Evolutionary conservation across 306 rosid species (phyloP).

Genomic region (Rubus idaeus): DNA sequence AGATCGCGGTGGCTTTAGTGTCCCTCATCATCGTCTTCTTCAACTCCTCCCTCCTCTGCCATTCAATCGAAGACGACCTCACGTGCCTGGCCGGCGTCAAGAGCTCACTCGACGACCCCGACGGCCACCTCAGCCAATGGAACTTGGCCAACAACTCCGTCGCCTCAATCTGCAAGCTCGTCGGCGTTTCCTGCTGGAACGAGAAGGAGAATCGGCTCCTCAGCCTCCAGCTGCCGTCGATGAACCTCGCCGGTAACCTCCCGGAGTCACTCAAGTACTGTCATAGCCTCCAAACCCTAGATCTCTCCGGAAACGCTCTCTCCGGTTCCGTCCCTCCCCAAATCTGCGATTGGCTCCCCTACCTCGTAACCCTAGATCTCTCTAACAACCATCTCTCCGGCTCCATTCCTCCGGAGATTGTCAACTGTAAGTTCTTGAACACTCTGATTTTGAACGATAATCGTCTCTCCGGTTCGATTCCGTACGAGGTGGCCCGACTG

Average conservation of each 20-base stretch:
- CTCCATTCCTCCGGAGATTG: constrained; percentile 52
- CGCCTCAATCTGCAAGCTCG: constrained; percentile 50
- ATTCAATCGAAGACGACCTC: constrained; percentile 44
- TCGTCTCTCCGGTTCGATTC: constrained; percentile 45
- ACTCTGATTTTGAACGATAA: constrained; percentile 37
- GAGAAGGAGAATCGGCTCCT: constrained; percentile 56
- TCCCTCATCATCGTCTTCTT: constrained; percentile 24
- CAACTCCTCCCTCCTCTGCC: constrained; percentile 10
- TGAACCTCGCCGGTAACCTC: constrained; percentile 47
- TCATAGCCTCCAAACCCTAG: constrained; percentile 49
- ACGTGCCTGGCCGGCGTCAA: constrained; percentile 47
- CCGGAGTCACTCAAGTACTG: constrained; percentile 53
- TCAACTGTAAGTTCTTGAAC: constrained; percentile 51
- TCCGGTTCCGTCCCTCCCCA: constrained; percentile 44
- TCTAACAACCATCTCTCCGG: constrained; percentile 50
- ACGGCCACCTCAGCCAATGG: constrained; percentile 42
- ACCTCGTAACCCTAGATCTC: constrained; percentile 56
- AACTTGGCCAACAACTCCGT: constrained; percentile 37
- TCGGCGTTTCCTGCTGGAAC: constrained; percentile 60
- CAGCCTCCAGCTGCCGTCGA: constrained; percentile 47
- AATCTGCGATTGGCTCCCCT: constrained; percentile 59
- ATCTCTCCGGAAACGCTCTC: constrained; percentile 42
- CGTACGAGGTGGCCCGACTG: constrained; percentile 50
- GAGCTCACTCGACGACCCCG: constrained; percentile 42
- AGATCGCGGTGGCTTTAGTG: neutral